phyloP scores from a whole-genome alignment of 305 asterid species.

The Striga hermonthica region DNA sequence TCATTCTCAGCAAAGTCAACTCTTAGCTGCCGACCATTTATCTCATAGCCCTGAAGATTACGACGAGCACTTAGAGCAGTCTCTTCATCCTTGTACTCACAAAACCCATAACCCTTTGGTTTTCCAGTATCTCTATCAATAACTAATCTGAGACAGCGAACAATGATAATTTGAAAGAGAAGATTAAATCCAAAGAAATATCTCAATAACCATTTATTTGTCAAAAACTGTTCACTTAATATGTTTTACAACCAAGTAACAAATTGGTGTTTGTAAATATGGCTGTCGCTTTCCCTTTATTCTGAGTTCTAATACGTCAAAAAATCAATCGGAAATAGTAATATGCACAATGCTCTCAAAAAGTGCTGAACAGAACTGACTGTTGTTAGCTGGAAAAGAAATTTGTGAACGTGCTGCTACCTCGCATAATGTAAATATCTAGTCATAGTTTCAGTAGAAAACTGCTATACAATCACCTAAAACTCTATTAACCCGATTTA shows the following conservation, averaged over 20 bases:
- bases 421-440: neutral
- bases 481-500: neutral
- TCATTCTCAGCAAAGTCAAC: constrained; percentile 95
- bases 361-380: neutral
- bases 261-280: neutral
- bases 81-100: constrained; percentile 97
- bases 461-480: constrained; percentile 7
- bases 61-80: constrained; percentile 97
- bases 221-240: neutral
- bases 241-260: constrained; percentile 6
- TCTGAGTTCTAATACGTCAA: neutral
- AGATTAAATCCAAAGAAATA: neutral
- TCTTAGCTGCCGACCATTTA: constrained; percentile 88
- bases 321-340: constrained; percentile 1
- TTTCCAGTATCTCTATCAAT: constrained; percentile 93
- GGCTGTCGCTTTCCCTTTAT: constrained; percentile 1
- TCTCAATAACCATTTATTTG: constrained; percentile 1
- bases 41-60: constrained; percentile 82
- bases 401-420: neutral
- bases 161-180: neutral
- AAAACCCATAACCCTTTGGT: constrained; percentile 95
- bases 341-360: neutral
- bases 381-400: neutral
- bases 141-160: constrained; percentile 57
- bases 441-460: neutral